Evolutionary conservation across 2,329 filamentous ascomycete genomes (phyloP), one percentile per base, ranked within the genome.

Genomic region (Aspergillus fischeri): DNA sequence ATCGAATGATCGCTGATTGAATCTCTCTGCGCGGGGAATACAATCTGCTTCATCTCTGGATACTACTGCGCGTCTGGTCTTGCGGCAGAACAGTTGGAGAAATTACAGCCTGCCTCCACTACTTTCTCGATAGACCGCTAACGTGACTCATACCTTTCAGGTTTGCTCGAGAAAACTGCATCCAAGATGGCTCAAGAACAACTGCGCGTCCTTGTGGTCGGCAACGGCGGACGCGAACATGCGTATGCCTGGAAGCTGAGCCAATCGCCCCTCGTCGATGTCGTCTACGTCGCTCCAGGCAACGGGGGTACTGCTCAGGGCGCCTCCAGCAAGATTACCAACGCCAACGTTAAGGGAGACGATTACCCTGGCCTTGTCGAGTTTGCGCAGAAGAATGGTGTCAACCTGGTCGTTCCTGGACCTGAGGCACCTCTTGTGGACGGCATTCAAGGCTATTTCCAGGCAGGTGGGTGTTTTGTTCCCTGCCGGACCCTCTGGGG

Each of bases 361-460:
- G 86, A 97, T 75, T 97, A 95, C 69, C 77, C 86, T 8, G 85
- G 81, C 4, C 86, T 97, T 28, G 88, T 95, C 44, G 77, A 82
- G 8, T 87, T 96, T 59, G 89, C 93, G 1, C 81, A 86, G 70
- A 81, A 87, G 65, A 84, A 92, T 64, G 78, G 82, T 35, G 77
- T 97, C 70, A 92, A 92, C 72, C 83, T 97, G 52, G 87, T 96
- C 2, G 86, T 97, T 17, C 91, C 92, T 0, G 94, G 94, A 0
- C 93, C 94, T 2, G 94, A 97, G 77, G 91, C 89, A 0, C 92
- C 93, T n/a, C 83, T 99, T 14, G 93, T 97, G 28, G 91, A 90
- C 61, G 94, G 94, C 53, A 88, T 97, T 60, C 88, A 92, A 69
- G 88, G 87, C 67, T 89, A 88, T 78, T 97, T 97, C 79, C 81